These are phyloP conservation scores for Coemansia sp. DNA, from an alignment of 192 early-diverging fungal species.

Conservation along the genomic window DNA sequence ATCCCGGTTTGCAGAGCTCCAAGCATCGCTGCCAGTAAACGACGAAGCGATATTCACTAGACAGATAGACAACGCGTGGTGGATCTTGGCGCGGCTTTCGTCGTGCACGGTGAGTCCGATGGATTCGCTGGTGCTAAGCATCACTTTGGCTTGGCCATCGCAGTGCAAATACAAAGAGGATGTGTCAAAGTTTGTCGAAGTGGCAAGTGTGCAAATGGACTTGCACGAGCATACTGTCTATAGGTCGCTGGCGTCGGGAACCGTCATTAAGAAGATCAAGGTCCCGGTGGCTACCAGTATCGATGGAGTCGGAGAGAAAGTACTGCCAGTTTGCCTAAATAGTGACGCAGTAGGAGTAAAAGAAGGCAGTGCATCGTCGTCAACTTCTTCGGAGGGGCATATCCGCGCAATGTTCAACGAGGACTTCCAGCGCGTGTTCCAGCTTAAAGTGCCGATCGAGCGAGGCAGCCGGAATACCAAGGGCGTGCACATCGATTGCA, in stretches of 20 bases:
- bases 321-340: background rate
- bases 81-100: conserved; percentile 29
- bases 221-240: conserved; percentile 33
- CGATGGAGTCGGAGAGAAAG: background rate
- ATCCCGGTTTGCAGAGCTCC: conserved; percentile 17
- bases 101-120: conserved; percentile 29
- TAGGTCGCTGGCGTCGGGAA: conserved; percentile 27
- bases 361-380: background rate
- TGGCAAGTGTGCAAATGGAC: conserved; percentile 28
- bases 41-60: conserved; percentile 41
- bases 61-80: conserved; percentile 40
- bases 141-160: conserved; percentile 29
- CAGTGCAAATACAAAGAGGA: conserved; percentile 13
- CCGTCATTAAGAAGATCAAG: conserved; percentile 16
- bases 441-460: conserved; percentile 22
- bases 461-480: conserved; percentile 1
- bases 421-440: conserved; percentile 9
- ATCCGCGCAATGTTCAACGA: conserved; percentile 36
- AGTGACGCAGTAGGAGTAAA: background rate
- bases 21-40: conserved; percentile 22
- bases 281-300: conserved; percentile 14
- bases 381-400: background rate
- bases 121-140: conserved; percentile 22
- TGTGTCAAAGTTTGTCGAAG: conserved; percentile 8
- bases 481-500: conserved; percentile 40